phyloP scores from a whole-genome alignment of 495 filamentous ascomycete genomes.

The Talaromyces proteolyticus region DNA sequence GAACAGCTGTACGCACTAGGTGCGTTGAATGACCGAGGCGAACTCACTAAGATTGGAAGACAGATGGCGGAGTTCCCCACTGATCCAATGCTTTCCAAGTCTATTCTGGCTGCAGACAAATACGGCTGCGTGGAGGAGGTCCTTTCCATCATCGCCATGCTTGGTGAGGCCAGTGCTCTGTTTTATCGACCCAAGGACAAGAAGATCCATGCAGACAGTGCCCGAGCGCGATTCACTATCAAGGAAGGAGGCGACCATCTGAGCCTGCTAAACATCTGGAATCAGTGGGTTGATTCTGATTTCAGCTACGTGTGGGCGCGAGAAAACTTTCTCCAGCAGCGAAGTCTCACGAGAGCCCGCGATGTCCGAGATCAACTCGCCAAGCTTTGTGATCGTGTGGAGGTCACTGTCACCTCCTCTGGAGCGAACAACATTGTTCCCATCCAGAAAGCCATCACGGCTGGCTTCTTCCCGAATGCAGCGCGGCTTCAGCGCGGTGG shows the following conservation, averaged over 20 bases:
- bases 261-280: slow-evolving; percentile 92
- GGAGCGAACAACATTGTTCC: slow-evolving; percentile 66
- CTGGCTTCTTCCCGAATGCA: slow-evolving; percentile 94
- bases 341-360: slow-evolving; percentile 75
- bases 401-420: slow-evolving; percentile 66
- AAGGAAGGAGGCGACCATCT: slow-evolving; percentile 91
- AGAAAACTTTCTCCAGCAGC: slow-evolving; percentile 93
- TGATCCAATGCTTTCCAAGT: slow-evolving; percentile 88
- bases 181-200: slow-evolving; percentile 98
- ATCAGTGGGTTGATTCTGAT: slow-evolving; percentile 92
- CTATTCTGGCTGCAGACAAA: slow-evolving; percentile 82
- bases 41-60: slow-evolving; percentile 84
- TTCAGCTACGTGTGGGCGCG: slow-evolving; percentile 84
- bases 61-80: slow-evolving; percentile 98
- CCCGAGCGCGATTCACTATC: slow-evolving; percentile 84
- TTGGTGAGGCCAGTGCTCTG: slow-evolving; percentile 79
- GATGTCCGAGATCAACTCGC: slow-evolving; percentile 92
- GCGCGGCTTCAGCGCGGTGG: slow-evolving; percentile 80
- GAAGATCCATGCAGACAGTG: slow-evolving; percentile 91
- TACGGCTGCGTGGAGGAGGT: slow-evolving; percentile 93
- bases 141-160: slow-evolving; percentile 90
- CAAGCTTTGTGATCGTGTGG: slow-evolving; percentile 92
- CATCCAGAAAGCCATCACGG: slow-evolving; percentile 81
- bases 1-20: slow-evolving; percentile 91
- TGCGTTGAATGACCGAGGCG: slow-evolving; percentile 82